These are phyloP conservation scores for Pisolithus marmoratus DNA, from an alignment of 768 basidiomycete genomes.

Conservation along the genomic window DNA sequence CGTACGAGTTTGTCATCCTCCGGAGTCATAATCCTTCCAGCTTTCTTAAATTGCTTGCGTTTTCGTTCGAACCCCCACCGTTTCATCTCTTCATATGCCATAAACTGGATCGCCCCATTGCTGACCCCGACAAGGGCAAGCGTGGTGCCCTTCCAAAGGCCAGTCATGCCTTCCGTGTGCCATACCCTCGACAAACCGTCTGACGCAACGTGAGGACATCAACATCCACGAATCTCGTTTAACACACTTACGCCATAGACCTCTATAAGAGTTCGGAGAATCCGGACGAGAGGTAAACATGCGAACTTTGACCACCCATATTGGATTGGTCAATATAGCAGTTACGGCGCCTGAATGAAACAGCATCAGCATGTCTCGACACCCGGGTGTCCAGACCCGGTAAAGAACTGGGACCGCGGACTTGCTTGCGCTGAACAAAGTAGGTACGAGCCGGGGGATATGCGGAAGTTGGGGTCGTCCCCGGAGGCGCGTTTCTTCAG, in stretches of 20 bases:
- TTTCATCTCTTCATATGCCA: conserved; percentile 96
- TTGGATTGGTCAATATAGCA: conserved; percentile 91
- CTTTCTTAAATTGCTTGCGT: conserved; percentile 50
- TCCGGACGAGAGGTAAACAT: conserved; percentile 82
- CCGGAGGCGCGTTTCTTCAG: conserved; percentile 76
- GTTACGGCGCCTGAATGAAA: conserved; percentile 73
- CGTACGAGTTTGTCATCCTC: conserved; percentile 85
- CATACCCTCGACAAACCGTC: conserved; percentile 73
- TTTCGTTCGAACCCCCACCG: conserved; percentile 80
- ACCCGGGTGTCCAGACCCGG: background rate
- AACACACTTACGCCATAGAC: conserved; percentile 56
- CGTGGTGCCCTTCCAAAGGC: conserved; percentile 82
- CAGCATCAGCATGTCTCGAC: conserved; percentile 9
- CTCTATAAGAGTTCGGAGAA: conserved; percentile 70
- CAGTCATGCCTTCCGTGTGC: conserved; percentile 65
- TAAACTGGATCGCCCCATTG: conserved; percentile 94
- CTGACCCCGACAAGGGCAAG: conserved; percentile 89
- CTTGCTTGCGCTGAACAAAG: conserved; percentile 94
- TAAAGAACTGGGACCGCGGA: conserved; percentile 44
- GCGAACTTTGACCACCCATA: conserved; percentile 96
- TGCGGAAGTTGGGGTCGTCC: conserved; percentile 55
- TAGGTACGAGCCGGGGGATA: conserved; percentile 77
- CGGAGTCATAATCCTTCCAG: conserved; percentile 59
- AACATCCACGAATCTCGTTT: background rate
- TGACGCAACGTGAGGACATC: conserved; percentile 17